These are phyloP conservation scores for Fusarium pseudocircinatum DNA, from an alignment of 2,329 filamentous ascomycete genomes.

Conservation along the genomic window DNA sequence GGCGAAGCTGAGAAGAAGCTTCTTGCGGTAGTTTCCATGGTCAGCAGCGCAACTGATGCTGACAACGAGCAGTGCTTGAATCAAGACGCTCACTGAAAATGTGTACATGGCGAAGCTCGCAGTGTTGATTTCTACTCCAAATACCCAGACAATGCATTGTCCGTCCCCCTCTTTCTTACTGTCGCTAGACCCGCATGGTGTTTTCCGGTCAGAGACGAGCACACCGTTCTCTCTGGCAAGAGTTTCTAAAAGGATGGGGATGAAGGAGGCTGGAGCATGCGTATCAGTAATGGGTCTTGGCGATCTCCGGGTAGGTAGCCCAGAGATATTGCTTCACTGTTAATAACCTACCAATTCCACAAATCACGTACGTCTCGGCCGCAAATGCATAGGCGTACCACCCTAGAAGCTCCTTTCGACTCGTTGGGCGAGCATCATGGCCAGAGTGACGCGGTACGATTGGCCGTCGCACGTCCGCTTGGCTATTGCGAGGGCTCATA, in stretches of 20 bases:
- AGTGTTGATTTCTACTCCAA: conserved; percentile 91
- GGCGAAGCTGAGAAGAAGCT: conserved; percentile 84
- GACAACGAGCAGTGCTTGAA: conserved; percentile 91
- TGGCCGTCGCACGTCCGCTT: conserved; percentile 49
- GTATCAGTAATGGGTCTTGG: conserved; percentile 5
- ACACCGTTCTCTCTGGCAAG: conserved; percentile 93
- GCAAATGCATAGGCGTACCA: conserved; percentile 99
- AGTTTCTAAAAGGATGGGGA: conserved; percentile 94
- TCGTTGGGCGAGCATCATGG: conserved; percentile 90
- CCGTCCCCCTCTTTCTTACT: conserved; percentile 60
- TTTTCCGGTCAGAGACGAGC: conserved; percentile 78
- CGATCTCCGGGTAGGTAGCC: neutral
- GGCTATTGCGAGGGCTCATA: conserved; percentile 51
- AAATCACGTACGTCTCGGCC: conserved; percentile 95
- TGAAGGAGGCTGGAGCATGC: conserved; percentile 77
- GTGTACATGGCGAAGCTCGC: conserved; percentile 99
- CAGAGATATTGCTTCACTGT: neutral
- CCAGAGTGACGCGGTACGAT: conserved; percentile 71
- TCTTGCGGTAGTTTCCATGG: conserved; percentile 92
- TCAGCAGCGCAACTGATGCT: conserved; percentile 97
- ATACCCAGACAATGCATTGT: conserved; percentile 84
- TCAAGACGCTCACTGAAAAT: conserved; percentile 88
- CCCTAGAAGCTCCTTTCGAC: conserved; percentile 84
- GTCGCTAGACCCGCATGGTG: conserved; percentile 76
- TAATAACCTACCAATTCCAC: conserved; percentile 70